Conservation (phyloP, 306 rosid genomes). For the Prinsepia uniflora region DNA sequence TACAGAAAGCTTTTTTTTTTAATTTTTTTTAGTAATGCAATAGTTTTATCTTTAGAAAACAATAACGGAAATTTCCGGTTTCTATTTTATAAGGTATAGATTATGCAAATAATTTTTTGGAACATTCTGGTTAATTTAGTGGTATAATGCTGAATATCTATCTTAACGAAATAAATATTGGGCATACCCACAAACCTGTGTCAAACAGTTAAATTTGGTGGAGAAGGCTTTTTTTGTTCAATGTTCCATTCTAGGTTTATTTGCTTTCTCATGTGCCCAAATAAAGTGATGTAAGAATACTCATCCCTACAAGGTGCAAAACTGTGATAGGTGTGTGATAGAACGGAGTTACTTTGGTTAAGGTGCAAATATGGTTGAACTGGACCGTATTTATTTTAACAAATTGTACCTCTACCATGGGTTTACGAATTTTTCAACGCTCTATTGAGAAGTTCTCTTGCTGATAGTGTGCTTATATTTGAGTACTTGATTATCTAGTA, state of each 20-base stretch:
- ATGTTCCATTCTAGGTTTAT: not conserved
- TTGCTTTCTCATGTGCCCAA: not conserved
- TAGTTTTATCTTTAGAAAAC: not conserved
- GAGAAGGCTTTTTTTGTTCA: not conserved
- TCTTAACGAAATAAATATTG: no score
- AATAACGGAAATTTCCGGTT: not conserved
- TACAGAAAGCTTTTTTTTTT: not conserved
- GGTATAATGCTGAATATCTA: no score
- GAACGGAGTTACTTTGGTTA: not conserved
- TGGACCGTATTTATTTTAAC: no score
- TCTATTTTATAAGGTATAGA: not conserved
- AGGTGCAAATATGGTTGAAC: not conserved
- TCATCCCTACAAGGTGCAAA: not conserved
- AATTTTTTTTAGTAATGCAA: not conserved
- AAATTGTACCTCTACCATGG: not conserved
- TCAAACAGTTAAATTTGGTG: no score
- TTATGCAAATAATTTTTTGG: no score
- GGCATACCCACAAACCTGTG: no score
- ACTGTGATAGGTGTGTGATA: not conserved
- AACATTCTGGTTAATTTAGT: no score
- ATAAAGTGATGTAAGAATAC: not conserved
- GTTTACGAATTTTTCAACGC: not conserved
- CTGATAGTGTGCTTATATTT: not conserved
- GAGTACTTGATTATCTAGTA: not conserved
- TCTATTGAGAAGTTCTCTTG: not conserved